phyloP scores from a whole-genome alignment of 345 rosid species.

The Aurinia saxatilis region DNA sequence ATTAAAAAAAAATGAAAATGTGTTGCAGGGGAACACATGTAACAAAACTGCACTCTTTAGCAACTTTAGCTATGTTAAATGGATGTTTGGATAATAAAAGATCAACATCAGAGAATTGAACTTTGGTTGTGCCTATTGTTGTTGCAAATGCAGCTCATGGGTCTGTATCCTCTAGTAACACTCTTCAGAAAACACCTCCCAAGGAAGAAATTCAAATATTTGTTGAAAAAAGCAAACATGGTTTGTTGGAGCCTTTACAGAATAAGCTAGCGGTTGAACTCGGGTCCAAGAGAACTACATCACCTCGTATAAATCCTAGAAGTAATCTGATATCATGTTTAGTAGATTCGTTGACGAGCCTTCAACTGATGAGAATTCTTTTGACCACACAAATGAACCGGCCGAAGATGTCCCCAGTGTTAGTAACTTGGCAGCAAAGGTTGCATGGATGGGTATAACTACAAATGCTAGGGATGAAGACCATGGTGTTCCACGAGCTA shows the following conservation, averaged over 20 bases:
- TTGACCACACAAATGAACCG: slow-evolving; percentile 12
- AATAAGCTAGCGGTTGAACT: slow-evolving; percentile 4
- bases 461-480: slow-evolving; percentile 28
- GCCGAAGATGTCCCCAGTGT: slow-evolving; percentile 13
- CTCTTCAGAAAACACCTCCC: slow-evolving; percentile 24
- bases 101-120: slow-evolving; percentile 29
- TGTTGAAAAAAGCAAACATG: slow-evolving; percentile 4
- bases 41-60: slow-evolving; percentile 34
- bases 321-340: slow-evolving; percentile 19
- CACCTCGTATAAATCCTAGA: slow-evolving; percentile 8
- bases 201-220: slow-evolving; percentile 23
- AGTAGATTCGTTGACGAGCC: no score
- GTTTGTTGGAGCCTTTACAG: slow-evolving; percentile 9
- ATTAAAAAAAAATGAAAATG: neutral
- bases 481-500: slow-evolving; percentile 25
- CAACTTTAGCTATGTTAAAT: slow-evolving; percentile 35
- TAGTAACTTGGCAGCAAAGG: slow-evolving; percentile 25
- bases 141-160: slow-evolving; percentile 28
- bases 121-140: slow-evolving; percentile 28
- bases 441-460: slow-evolving; percentile 36
- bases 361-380: slow-evolving; percentile 13
- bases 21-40: slow-evolving; percentile 49
- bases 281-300: slow-evolving; percentile 22
- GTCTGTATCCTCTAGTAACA: slow-evolving; percentile 4
- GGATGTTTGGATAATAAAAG: slow-evolving; percentile 42